Base-by-base conservation (phyloP, 768 basidiomycete genomes). In the Russula dissimulans region DNA sequence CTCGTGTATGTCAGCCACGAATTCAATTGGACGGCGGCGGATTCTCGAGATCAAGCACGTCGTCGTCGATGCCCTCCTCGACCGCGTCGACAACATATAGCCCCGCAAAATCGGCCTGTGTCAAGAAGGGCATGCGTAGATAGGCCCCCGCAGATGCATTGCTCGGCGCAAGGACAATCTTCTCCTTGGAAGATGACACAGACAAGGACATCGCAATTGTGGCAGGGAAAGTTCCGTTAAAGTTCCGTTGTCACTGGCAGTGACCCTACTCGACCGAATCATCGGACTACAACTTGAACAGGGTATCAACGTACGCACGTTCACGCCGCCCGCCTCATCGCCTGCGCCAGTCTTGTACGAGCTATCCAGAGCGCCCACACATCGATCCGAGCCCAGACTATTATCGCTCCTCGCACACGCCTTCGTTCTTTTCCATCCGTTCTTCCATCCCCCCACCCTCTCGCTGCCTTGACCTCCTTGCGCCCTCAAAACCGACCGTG, bases 91-190 rank as follows among this genome's bases (percentile, higher is more conserved):
- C 59, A 0, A 85, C 80, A 71, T 91, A 94, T 1, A 83, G 82
- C 17, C 74, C 68, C 18, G 89, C 85, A 63, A 93, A 92, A 0
- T 79, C 69, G 29, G 73, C 67, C 45, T 88, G 69, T 5, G 71
- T 71, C 1, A 81, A 74, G 67, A 85, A 84, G 0, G 90, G 83
- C 15, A 78, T 77, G 12, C 76, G 70, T 10, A 98, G 80, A 72
- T 97, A 99, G 71, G 97, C 97, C 97, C 97, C 98, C 0, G 92
- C 89, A 0, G 94, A 95, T 0, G 86, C 81, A 66, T 99, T 99
- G 71, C 94, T 95, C 8, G 97, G 93, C 4, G 90, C 91, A 11
- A 87, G 74, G 18, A 88, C 81, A 54, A 98, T 89, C 68, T 85
- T 86, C 66, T 85, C 77, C 72, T 95, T 90, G n/a, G 81, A 79